Evolutionary conservation across 1,284 basidiomycete species (phyloP).

Genomic region (Microbotryum violaceum): DNA sequence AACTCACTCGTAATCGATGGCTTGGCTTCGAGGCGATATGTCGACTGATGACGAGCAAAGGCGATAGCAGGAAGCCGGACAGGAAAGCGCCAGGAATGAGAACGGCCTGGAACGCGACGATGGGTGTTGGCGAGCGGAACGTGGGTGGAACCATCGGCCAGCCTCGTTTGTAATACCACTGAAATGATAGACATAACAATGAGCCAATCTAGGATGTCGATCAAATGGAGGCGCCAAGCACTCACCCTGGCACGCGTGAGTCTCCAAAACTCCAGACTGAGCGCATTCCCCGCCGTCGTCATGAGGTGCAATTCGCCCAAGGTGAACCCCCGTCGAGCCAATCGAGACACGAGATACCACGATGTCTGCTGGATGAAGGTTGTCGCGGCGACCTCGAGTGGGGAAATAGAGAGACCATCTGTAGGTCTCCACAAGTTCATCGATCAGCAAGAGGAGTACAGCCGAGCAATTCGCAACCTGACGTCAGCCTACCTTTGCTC

Average conservation of each 20-base stretch:
- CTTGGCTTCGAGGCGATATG: constrained; percentile 86
- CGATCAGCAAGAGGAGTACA: background rate
- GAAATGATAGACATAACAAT: constrained; percentile 48
- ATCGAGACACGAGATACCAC: constrained; percentile 76
- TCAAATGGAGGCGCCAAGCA: background rate
- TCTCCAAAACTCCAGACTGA: constrained; percentile 62
- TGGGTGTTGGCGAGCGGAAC: constrained; percentile 83
- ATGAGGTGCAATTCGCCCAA: constrained; percentile 87
- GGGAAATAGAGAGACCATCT: constrained; percentile 53
- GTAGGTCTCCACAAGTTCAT: background rate
- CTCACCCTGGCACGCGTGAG: constrained; percentile 30
- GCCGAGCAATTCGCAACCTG: background rate
- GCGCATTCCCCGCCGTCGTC: constrained; percentile 73
- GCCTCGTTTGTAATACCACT: constrained; percentile 62
- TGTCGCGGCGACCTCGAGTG: constrained; percentile 65
- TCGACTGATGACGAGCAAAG: constrained; percentile 83
- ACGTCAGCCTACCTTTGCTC: background rate
- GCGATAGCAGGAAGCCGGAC: constrained; percentile 87
- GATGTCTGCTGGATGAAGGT: constrained; percentile 85
- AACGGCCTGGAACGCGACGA: constrained; percentile 86
- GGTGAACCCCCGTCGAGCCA: constrained; percentile 88
- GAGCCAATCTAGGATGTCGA: background rate
- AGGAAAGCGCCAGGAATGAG: constrained; percentile 87
- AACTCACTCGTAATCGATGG: constrained; percentile 56
- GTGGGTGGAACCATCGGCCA: constrained; percentile 45